Evolutionary conservation across 306 rosid species (phyloP).

Genomic region (Prunus armeniaca): DNA sequence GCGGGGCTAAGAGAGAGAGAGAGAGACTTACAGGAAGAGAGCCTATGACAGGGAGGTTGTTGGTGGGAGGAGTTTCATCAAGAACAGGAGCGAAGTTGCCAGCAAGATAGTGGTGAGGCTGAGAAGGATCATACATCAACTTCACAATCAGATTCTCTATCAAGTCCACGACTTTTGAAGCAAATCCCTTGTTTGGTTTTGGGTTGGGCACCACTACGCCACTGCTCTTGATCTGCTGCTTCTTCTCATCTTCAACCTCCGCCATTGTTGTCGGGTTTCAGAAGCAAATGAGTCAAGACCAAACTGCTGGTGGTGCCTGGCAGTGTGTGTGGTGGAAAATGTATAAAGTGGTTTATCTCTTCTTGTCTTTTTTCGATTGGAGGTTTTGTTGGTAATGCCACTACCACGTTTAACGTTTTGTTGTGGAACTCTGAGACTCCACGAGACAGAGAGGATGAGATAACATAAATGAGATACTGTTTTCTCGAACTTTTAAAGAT

Average conservation of each 20-base stretch:
- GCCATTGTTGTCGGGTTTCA: slow-evolving; percentile 18
- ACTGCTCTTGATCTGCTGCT: slow-evolving; percentile 13
- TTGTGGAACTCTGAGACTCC: background rate
- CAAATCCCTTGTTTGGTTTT: slow-evolving; percentile 60
- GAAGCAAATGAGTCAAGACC: background rate
- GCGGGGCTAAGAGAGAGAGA: background rate
- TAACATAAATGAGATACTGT: background rate
- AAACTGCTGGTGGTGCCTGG: background rate
- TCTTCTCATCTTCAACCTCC: slow-evolving; percentile 27
- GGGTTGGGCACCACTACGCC: slow-evolving; percentile 56
- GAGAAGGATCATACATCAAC: slow-evolving; percentile 58
- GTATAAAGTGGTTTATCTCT: background rate
- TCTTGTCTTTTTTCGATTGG: background rate
- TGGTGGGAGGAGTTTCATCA: slow-evolving; percentile 80
- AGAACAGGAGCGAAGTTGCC: slow-evolving; percentile 79
- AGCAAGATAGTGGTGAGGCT: slow-evolving; percentile 66
- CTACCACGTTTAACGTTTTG: background rate
- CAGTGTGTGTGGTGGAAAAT: background rate
- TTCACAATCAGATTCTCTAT: slow-evolving; percentile 72
- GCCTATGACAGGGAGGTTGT: slow-evolving; percentile 59
- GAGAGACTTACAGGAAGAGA: slow-evolving; percentile 62
- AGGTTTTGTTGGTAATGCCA: background rate
- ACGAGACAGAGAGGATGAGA: background rate
- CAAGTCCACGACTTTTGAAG: slow-evolving; percentile 53
- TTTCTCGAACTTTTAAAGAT: background rate